These are phyloP conservation scores for Penicillium sp. DNA, from an alignment of 2,329 filamentous ascomycete genomes.

Conservation along the genomic window DNA sequence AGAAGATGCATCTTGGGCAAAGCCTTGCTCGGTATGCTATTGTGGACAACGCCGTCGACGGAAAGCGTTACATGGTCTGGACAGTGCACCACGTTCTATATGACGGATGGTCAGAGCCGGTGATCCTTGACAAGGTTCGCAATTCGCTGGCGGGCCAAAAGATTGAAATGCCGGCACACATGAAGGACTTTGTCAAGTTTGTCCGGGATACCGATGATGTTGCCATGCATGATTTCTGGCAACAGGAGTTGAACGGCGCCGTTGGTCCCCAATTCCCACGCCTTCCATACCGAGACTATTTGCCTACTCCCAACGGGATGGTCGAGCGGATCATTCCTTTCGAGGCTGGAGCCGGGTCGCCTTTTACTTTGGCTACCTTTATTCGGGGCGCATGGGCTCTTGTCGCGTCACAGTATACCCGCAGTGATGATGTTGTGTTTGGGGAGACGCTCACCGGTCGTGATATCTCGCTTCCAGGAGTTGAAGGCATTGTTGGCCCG, in stretches of 20 bases:
- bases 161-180: constrained; percentile 27
- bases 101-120: constrained; percentile 50
- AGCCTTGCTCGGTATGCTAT: constrained; percentile 40
- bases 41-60: constrained; percentile 24
- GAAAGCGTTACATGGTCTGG: constrained; percentile 47
- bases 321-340: constrained; percentile 46
- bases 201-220: constrained; percentile 45
- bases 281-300: constrained; percentile 50
- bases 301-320: constrained; percentile 47
- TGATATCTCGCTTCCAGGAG: constrained; percentile 46
- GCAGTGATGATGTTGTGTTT: constrained; percentile 50
- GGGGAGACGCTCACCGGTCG: constrained; percentile 54
- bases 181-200: constrained; percentile 54
- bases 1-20: constrained; percentile 38
- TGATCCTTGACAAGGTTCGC: constrained; percentile 38
- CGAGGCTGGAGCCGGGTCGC: constrained; percentile 22
- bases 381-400: constrained; percentile 54
- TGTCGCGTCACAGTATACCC: constrained; percentile 48
- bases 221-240: constrained; percentile 52
- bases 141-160: constrained; percentile 26
- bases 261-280: constrained; percentile 53
- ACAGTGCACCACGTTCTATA: constrained; percentile 56
- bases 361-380: constrained; percentile 50
- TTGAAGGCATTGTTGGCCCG: constrained; percentile 53
- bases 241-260: constrained; percentile 46